Evolutionary conservation across 2,329 filamentous ascomycete species (phyloP), one percentile per base, ranked within the genome.

Genomic region (Neofusicoccum laricinum): DNA sequence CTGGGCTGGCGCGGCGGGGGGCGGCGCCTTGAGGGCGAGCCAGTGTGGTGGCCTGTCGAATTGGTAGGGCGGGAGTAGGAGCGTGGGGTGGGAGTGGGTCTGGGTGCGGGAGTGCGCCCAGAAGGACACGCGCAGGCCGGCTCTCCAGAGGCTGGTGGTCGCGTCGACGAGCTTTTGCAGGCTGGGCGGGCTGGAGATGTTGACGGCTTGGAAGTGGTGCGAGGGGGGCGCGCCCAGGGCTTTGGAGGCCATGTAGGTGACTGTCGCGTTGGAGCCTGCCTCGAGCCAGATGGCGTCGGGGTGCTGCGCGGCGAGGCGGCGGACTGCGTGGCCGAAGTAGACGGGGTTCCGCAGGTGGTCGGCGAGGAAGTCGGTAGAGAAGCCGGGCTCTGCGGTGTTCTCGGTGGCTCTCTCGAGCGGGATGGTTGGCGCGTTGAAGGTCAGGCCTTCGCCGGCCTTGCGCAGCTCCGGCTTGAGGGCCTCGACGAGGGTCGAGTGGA

Each of bases 401-500:
- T 0, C n/a, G n/a, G 70, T 68, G 6, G 71, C 69, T 0, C 67
- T 62, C 61, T 79, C 76, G 0, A 79, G 3, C 0, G 65, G 71
- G 36, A 82, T 78, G 1, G 10, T 50, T 1, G 76, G 70, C 5
- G 75, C 40, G 0, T 70, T 58, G 67, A 80, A 81, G 0, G 51
- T 68, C 0, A 82, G 7, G 0, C 38, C 66, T 3, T 70, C 59
- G 0, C 68, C 77, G 2, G 77, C 34, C 1, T 67, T 50, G 4
- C 14, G 6, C 53, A 58, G 38, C 10, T 30, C 10, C 21, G 34
- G 15, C 7, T 75, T 57, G 0, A 83, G 55, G 0, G 65, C 55
- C 0, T 83, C 79, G 0, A 80, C 77, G 0, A 84, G 70, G 0
- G 62, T 53, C 0, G 77, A 84, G 67, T 84, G 82, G 67, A 82